Conservation (phyloP, 805 yeast species). For the Ogataea ramenticola region DNA sequence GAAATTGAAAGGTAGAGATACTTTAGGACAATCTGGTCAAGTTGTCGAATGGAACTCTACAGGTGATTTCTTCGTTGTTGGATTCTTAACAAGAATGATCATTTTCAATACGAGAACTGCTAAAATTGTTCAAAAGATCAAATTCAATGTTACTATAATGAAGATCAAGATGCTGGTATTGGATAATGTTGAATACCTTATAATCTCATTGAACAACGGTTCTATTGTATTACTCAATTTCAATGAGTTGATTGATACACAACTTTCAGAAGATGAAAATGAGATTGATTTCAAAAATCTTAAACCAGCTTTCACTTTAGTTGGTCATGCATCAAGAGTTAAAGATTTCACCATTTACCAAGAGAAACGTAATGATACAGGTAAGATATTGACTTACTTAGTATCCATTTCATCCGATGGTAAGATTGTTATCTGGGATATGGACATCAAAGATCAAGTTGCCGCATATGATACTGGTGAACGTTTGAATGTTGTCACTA, state of each 20-base stretch:
- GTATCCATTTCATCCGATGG: conserved; percentile 92
- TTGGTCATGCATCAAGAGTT: conserved; percentile 81
- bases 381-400: conserved; percentile 34
- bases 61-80: conserved; percentile 75
- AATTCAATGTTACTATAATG: conserved; percentile 57
- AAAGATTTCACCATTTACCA: conserved; percentile 61
- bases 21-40: conserved; percentile 57
- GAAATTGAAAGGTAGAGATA: conserved; percentile 63
- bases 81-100: conserved; percentile 56
- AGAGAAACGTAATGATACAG: conserved; percentile 9
- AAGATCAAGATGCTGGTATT: conserved; percentile 46
- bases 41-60: conserved; percentile 57
- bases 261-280: conserved; percentile 22
- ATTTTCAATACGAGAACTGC: conserved; percentile 61
- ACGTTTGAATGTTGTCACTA: conserved; percentile 77
- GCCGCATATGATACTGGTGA: conserved; percentile 91
- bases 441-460: conserved; percentile 60
- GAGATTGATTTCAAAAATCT: conserved; percentile 19
- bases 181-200: conserved; percentile 47
- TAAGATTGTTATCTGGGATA: conserved; percentile 85
- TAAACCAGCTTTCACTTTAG: conserved; percentile 50
- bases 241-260: conserved; percentile 22
- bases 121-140: conserved; percentile 45
- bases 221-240: conserved; percentile 49
- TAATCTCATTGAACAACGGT: conserved; percentile 70